A percentile compares a stretch with the other conserved stretches of the same genome.
Conservation (phyloP, 805 yeast species). For the Candida yuanshanica region DNA sequence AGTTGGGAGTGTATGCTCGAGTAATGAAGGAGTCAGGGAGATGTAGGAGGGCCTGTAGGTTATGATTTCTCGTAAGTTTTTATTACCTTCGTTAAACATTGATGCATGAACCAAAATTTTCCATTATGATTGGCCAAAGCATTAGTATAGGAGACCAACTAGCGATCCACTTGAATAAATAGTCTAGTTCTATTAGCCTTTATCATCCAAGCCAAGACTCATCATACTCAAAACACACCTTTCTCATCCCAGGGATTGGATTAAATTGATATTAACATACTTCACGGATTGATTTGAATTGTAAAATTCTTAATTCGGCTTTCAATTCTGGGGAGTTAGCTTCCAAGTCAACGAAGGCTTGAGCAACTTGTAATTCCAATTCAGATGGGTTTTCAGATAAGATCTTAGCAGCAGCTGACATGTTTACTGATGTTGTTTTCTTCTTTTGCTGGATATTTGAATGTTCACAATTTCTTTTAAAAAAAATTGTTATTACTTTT, state of each 20-base stretch:
- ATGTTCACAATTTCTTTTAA: too few relatives aligned
- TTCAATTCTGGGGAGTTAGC: slow-evolving; percentile 88
- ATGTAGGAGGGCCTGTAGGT: background rate
- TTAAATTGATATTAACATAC: slow-evolving; percentile 29
- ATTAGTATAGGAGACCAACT: too few relatives aligned
- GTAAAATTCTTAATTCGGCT: slow-evolving; percentile 97
- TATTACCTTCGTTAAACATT: too few relatives aligned
- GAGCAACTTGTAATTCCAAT: slow-evolving; percentile 99
- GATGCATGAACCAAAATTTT: too few relatives aligned
- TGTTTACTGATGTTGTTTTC: slow-evolving; percentile 29
- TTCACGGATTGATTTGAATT: slow-evolving; percentile 97
- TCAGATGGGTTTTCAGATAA: slow-evolving; percentile 94
- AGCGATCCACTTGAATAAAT: too few relatives aligned
- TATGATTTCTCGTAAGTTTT: too few relatives aligned
- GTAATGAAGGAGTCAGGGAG: background rate
- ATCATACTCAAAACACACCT: background rate
- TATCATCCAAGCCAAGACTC: too few relatives aligned
- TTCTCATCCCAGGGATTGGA: background rate
- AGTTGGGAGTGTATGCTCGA: background rate
- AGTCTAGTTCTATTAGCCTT: too few relatives aligned
- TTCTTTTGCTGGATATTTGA: background rate
- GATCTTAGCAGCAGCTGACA: slow-evolving; percentile 98
- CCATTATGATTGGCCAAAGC: background rate
- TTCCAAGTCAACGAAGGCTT: slow-evolving; percentile 96
- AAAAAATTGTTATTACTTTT: background rate